A percentile compares a stretch with the other conserved stretches of the same genome.
These are phyloP conservation scores for Xanthoconium stramineum DNA, from an alignment of 768 basidiomycete genomes.

Conservation along the genomic window DNA sequence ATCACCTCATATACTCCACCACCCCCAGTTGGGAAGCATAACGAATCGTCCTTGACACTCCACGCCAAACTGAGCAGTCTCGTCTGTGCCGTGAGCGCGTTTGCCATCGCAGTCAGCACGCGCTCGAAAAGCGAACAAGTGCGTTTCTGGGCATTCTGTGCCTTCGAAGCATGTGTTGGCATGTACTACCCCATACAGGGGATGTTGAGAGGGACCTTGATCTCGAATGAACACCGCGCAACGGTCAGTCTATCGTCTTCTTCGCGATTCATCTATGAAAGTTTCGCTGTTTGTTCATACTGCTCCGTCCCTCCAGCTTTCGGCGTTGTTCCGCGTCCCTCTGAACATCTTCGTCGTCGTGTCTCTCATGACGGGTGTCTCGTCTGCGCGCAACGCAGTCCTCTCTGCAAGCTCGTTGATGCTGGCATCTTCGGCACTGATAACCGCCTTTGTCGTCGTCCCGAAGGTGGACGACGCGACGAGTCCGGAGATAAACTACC, in stretches of 20 bases:
- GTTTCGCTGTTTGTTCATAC: not conserved
- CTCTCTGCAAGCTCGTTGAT: constrained; percentile 56
- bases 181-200: constrained; percentile 81
- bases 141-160: constrained; percentile 72
- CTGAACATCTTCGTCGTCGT: constrained; percentile 72
- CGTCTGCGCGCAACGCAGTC: constrained; percentile 58
- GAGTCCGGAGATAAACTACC: constrained; percentile 17
- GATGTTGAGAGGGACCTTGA: constrained; percentile 63
- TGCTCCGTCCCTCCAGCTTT: constrained; percentile 40
- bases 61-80: constrained; percentile 67
- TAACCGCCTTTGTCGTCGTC: constrained; percentile 51
- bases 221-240: constrained; percentile 70
- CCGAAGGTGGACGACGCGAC: constrained; percentile 28
- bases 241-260: constrained; percentile 44
- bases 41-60: constrained; percentile 45
- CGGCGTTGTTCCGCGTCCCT: constrained; percentile 70
- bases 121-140: constrained; percentile 40
- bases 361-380: constrained; percentile 65
- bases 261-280: not conserved
- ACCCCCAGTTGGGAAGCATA: constrained; percentile 16
- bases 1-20: constrained; percentile 37
- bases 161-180: constrained; percentile 74
- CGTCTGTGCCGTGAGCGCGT: constrained; percentile 56
- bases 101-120: constrained; percentile 53
- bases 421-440: constrained; percentile 55